Evolutionary conservation across 2,329 filamentous ascomycete genomes (phyloP).

Genomic region (Cladosporium oxysporum): DNA sequence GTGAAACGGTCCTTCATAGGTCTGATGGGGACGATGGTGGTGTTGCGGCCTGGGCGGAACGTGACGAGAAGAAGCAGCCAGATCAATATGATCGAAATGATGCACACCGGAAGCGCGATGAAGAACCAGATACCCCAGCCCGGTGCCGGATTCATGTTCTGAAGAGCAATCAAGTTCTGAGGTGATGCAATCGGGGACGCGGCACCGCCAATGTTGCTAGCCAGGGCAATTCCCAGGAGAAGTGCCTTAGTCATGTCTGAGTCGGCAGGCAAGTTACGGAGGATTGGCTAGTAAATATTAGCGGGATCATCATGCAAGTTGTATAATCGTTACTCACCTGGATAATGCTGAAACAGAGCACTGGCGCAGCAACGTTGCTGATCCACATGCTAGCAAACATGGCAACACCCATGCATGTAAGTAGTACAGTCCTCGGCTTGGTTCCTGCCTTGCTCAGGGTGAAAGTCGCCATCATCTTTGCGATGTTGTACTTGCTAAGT

Average conservation of each 20-base stretch:
- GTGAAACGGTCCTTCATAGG: constrained; percentile 86
- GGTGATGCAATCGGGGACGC: constrained; percentile 96
- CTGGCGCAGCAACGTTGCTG: constrained; percentile 94
- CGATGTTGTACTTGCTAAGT: constrained; percentile 94
- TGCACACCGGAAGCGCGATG: constrained; percentile 86
- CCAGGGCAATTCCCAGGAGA: constrained; percentile 90
- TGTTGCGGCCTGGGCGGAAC: constrained; percentile 82
- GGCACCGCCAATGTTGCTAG: constrained; percentile 94
- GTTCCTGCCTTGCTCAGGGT: constrained; percentile 96
- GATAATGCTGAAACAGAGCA: constrained; percentile 96
- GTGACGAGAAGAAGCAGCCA: constrained; percentile 83
- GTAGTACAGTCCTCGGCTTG: constrained; percentile 78
- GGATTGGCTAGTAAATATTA: constrained; percentile 66
- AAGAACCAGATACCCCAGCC: constrained; percentile 98
- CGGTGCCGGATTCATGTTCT: constrained; percentile 90
- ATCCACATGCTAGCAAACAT: constrained; percentile 99
- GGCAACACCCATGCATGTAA: constrained; percentile 99
- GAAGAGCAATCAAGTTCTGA: constrained; percentile 93
- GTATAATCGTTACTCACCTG: constrained; percentile 59
- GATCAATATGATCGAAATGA: constrained; percentile 83
- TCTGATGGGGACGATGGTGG: constrained; percentile 87
- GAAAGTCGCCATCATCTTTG: constrained; percentile 94
- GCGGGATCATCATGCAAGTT: not conserved
- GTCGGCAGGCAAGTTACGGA: constrained; percentile 86
- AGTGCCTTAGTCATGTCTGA: constrained; percentile 93